A percentile compares a stretch with the other conserved stretches of the same genome.
Conservation (phyloP, 768 basidiomycete genomes). For the Suillus clintonianus region DNA sequence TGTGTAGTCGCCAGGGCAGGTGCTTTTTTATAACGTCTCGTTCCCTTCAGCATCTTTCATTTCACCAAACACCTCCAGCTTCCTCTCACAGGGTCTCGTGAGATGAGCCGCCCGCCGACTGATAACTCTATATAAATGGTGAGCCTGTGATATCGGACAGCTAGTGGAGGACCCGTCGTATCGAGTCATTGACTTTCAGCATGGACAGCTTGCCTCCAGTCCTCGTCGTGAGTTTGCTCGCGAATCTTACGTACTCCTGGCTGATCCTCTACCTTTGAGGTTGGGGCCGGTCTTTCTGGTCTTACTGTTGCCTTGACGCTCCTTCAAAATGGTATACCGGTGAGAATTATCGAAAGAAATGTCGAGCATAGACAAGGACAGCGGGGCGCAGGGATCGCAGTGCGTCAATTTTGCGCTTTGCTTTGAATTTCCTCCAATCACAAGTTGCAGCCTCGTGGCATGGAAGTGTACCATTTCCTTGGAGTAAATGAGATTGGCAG, state of each 20-base stretch:
- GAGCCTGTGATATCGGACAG: not conserved
- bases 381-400: slow-evolving; percentile 8
- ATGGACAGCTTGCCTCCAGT: not conserved
- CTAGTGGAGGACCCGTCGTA: not conserved
- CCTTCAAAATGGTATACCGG: slow-evolving; percentile 21
- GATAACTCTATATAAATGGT: not conserved
- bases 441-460: slow-evolving; percentile 23
- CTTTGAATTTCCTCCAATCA: slow-evolving; percentile 10
- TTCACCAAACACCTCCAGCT: not conserved
- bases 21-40: not conserved
- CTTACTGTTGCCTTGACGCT: slow-evolving; percentile 17
- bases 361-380: slow-evolving; percentile 5
- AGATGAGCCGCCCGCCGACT: not conserved
- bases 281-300: slow-evolving; percentile 22
- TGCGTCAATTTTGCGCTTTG: not conserved
- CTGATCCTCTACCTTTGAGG: slow-evolving; percentile 5
- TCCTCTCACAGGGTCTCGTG: not conserved
- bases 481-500: slow-evolving; percentile 17
- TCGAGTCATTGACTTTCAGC: not conserved
- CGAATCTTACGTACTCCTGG: too few relatives aligned
- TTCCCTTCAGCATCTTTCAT: not conserved
- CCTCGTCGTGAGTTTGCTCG: not conserved
- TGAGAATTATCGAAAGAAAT: slow-evolving; percentile 23
- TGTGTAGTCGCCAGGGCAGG: not conserved
- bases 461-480: slow-evolving; percentile 31